These are phyloP conservation scores for Penicillium thymicola DNA, from an alignment of 2,329 filamentous ascomycete species.

Conservation along the genomic window DNA sequence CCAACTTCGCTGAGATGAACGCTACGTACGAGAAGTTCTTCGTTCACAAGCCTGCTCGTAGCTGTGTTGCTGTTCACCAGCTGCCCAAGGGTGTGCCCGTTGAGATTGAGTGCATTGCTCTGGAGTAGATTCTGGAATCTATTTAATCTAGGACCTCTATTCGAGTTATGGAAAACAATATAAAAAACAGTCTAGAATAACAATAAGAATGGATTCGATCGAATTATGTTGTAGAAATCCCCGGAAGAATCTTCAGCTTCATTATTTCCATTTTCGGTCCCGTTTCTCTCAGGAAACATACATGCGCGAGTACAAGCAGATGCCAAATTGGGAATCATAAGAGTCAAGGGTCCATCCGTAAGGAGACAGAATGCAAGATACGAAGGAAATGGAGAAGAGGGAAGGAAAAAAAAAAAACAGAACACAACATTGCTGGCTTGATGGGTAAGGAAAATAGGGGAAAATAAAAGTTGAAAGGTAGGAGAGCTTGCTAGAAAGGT, in stretches of 20 bases:
- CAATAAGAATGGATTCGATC: not conserved
- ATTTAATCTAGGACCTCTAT: not conserved
- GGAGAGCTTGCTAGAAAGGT: conserved; percentile 4
- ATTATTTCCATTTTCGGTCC: conserved; percentile 1
- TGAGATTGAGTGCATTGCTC: conserved; percentile 64
- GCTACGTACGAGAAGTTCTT: conserved; percentile 70
- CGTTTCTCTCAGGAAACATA: not conserved
- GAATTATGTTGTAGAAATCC: not conserved
- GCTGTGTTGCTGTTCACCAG: conserved; percentile 62
- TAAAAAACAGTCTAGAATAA: not conserved
- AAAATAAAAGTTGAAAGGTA: not conserved
- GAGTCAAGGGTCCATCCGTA: conserved; percentile 3
- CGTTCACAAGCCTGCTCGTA: conserved; percentile 59
- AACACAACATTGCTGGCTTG: not conserved
- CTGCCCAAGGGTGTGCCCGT: conserved; percentile 63
- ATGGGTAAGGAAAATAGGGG: not conserved
- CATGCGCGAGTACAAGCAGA: conserved; percentile 6
- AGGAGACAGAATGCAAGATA: conserved; percentile 3
- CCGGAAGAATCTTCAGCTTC: not conserved
- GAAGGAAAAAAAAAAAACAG: not conserved
- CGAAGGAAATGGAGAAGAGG: not conserved
- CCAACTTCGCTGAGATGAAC: conserved; percentile 79
- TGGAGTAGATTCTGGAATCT: conserved; percentile 36
- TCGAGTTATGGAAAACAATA: not conserved
- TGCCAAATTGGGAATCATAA: conserved; percentile 16